Evolutionary conservation across 1,284 basidiomycete genomes (phyloP).

Genomic region (Cryptococcus maquisensis): DNA sequence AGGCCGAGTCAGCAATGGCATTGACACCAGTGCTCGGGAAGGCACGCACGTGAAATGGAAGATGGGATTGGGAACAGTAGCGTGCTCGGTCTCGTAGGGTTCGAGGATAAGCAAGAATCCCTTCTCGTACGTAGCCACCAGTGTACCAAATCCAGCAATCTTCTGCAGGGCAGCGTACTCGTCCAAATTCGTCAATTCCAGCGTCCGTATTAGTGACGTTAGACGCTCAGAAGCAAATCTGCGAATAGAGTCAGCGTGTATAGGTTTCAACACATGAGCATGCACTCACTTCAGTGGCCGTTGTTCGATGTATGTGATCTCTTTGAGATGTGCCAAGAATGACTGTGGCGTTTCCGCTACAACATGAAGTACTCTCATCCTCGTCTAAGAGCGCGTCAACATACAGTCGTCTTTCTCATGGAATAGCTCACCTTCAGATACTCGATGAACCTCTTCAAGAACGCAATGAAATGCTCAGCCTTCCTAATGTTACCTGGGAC

Average conservation of each 20-base stretch:
- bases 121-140: slow-evolving; percentile 98
- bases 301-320: slow-evolving; percentile 97
- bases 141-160: slow-evolving; percentile 91
- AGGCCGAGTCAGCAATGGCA: background rate
- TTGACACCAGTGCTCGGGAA: too few relatives aligned
- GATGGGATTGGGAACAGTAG: slow-evolving; percentile 97
- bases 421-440: slow-evolving; percentile 75
- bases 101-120: slow-evolving; percentile 96
- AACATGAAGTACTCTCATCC: slow-evolving; percentile 97
- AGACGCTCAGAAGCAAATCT: slow-evolving; percentile 96
- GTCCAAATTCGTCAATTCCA: slow-evolving; percentile 86
- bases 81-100: slow-evolving; percentile 97
- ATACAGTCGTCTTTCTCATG: background rate
- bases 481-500: slow-evolving; percentile 97
- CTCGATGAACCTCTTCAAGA: slow-evolving; percentile 96
- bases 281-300: slow-evolving; percentile 74
- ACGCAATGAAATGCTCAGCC: slow-evolving; percentile 98
- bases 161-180: slow-evolving; percentile 91
- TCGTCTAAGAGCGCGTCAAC: slow-evolving; percentile 58
- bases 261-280: background rate
- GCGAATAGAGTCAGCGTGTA: slow-evolving; percentile 6
- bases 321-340: slow-evolving; percentile 96
- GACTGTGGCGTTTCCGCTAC: slow-evolving; percentile 99
- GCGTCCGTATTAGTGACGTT: slow-evolving; percentile 86
- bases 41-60: slow-evolving; percentile 87